Base-by-base conservation (phyloP, 1,284 basidiomycete species). In the Laetiporus sulphureus region DNA sequence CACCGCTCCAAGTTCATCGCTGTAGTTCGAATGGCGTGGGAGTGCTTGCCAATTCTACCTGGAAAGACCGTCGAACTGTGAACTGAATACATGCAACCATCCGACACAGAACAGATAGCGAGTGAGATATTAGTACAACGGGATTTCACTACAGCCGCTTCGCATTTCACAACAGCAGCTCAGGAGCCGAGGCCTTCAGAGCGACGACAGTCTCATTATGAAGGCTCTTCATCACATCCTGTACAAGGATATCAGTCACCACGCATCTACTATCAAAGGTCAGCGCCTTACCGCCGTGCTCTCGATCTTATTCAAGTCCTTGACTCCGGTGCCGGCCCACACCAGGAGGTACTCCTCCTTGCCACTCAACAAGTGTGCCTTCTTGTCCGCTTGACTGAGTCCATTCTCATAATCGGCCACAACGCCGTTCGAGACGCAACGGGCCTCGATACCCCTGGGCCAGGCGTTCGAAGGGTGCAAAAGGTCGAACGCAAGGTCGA, bases 381-480 rank as follows among this genome's bases (percentile, higher is more conserved):
- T 35, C 16, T 15, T 11, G 10, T 41, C 25, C 18, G 5, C 21
- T 5, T 5, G 5, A 37, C 23, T 27, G 11, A 15, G 10, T 4
- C 23, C 21, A 5, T 29, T 4, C 18, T 24, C 21, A 27, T 8
- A 37, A 27, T 29, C 24, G 10, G 22, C 12, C 6, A 41, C 23
- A 16, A 41, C 16, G 15, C 32, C 27, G 11, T 20, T 41, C 10
- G 27, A 36, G 24, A 41, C 13, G 27, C 40, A 41, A 5, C 40
- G 40, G 11, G 40, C 40, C 24, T 41, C 24, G 16, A 45, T 62
- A n/a, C 77, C 76, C 22, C 53, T 47, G 1, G 84, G 85, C 84
- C 83, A 87, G 24, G 71, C 77, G 25, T 75, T 44, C 4, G 75
- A 78, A 35, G 68, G 70, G 44, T 80, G 69, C 24, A 70, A 76